Base-by-base conservation (phyloP, 257 asterid genomes). In the Solanum chilense region DNA sequence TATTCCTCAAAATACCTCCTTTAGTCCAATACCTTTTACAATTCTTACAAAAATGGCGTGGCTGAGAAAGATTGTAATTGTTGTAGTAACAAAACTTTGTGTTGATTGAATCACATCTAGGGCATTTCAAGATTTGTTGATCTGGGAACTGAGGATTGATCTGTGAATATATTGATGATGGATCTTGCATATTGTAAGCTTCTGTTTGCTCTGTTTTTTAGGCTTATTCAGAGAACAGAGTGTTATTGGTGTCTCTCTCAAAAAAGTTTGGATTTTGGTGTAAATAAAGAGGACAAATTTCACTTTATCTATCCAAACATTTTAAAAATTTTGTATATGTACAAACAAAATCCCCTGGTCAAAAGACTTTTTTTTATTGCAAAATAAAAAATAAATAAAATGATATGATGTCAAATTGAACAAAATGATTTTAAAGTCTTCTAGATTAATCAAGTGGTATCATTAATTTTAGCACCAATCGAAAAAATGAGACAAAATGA, bases 31-130 rank as follows among this genome's bases (percentile, higher is more conserved):
- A 96, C 68, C 98, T 88, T 74, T 87, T 89, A 92, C 99, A 96
- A 88, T 89, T 93, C 93, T 94, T 95, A 93, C 99, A 96, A 82
- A 92, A 94, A 89, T 96, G 97, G 76, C 99, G 98, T 6, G 99
- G 99, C 96, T 96, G 99, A 58, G 99, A 93, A 87, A 96, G 96
- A 78, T 96, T 96, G 91, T 96, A 96, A 89, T 96, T 96, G 94
- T 96, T 96, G 93, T 94, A 96, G 88, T 96, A 96, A 25, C 98
- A 96, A 84, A 96, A 96, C 41, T 96, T 96, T 0, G 98, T 96
- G 92, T 96, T 94, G 0, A 92, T 20, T 2, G 98, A 96, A 9
- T 94, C 98, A 37, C 99, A 96, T 52, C 99, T 88, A 2, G 99
- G 99, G 88, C 99, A 96, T 88, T 94, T 95, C 89, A 95, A 56